Evolutionary conservation across 2,329 filamentous ascomycete species (phyloP).

Genomic region (Hortaea werneckii): DNA sequence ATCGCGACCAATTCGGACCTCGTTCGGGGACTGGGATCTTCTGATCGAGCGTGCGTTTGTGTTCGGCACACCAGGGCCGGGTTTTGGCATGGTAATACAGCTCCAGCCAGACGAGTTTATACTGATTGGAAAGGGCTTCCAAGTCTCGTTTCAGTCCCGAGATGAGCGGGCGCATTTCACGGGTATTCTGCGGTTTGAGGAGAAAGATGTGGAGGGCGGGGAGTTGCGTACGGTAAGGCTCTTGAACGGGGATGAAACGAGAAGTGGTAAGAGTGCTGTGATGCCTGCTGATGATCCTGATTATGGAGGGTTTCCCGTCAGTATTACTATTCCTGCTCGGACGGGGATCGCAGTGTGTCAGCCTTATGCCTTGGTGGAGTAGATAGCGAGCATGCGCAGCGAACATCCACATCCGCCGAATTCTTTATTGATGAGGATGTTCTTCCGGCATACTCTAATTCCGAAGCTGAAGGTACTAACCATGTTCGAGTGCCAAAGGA

Average conservation of each 20-base stretch:
- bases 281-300: no score
- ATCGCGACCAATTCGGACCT: constrained; percentile 20
- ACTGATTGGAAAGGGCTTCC: constrained; percentile 38
- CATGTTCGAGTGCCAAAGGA: no score
- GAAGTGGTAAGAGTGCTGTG: constrained; percentile 27
- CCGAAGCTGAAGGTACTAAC: no score
- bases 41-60: constrained; percentile 36
- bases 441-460: no score
- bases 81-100: constrained; percentile 36
- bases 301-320: no score
- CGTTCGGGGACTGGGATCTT: constrained; percentile 29
- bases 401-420: no score
- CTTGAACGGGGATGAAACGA: constrained; percentile 38
- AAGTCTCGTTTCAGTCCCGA: constrained; percentile 22
- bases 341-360: no score
- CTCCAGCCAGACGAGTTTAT: constrained; percentile 31
- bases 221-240: constrained; percentile 29
- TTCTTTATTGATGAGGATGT: no score
- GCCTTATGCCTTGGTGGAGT: no score
- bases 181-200: constrained; percentile 33
- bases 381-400: no score
- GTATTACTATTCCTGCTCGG: no score
- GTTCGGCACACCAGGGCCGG: constrained; percentile 34
- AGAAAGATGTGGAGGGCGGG: constrained; percentile 32
- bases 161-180: constrained; percentile 30